These are phyloP conservation scores for Silene latifolia DNA, from an alignment of 148 eudicot species.

Conservation along the genomic window DNA sequence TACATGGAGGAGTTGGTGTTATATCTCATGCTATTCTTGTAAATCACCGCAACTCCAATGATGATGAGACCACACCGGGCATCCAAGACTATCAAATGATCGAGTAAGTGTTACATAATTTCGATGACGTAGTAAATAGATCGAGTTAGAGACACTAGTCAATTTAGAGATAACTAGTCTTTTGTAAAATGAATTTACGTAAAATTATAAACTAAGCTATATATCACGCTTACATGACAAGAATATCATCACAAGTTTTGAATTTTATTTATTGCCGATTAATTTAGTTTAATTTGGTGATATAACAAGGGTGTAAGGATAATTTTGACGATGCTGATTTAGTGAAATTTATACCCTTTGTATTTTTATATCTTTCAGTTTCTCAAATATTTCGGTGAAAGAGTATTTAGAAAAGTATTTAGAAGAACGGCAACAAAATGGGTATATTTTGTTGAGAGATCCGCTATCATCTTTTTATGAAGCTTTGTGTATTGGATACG, in stretches of 20 bases:
- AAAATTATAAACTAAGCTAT: background rate
- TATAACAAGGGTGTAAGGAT: too few species aligned
- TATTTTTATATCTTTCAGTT: background rate
- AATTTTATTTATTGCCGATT: too few species aligned
- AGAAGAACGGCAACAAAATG: slow-evolving; percentile 34
- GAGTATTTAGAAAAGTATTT: slow-evolving; percentile 37
- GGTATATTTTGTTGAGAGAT: slow-evolving; percentile 42
- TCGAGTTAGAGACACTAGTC: background rate
- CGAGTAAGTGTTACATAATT: slow-evolving; percentile 40
- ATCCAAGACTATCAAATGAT: slow-evolving; percentile 33
- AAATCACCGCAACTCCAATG: slow-evolving; percentile 7
- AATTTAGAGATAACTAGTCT: background rate
- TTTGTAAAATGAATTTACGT: too few species aligned
- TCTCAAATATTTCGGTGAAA: slow-evolving; percentile 28
- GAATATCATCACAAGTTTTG: too few species aligned
- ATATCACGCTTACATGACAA: too few species aligned
- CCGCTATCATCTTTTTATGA: slow-evolving; percentile 51
- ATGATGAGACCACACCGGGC: background rate
- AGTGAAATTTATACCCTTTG: too few species aligned
- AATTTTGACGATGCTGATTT: too few species aligned
- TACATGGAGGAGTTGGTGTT: slow-evolving; percentile 59
- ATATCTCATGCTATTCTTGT: slow-evolving; percentile 52
- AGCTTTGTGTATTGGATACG: slow-evolving; percentile 40
- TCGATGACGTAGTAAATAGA: background rate
- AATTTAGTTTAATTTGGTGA: too few species aligned